Evolutionary conservation across 306 rosid species (phyloP).

Genomic region (Adenanthera pavonina): DNA sequence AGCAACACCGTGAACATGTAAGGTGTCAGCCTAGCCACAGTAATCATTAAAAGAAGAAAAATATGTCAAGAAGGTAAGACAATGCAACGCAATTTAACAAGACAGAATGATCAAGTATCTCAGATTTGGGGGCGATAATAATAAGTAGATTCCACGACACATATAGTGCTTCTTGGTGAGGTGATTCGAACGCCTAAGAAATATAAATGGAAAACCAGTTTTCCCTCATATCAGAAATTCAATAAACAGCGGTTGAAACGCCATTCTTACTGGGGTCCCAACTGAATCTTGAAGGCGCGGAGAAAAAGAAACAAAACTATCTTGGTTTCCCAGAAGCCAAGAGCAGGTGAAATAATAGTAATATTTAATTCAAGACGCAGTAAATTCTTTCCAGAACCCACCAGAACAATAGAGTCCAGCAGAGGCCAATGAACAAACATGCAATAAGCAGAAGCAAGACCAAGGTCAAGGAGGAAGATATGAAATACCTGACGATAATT

Average conservation of each 20-base stretch:
- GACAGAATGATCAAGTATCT: not conserved
- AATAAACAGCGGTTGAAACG: not conserved
- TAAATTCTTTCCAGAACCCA: not conserved
- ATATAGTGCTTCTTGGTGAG: not conserved
- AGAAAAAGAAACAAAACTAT: not conserved
- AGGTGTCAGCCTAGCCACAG: slow-evolving; percentile 58
- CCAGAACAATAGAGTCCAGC: not conserved
- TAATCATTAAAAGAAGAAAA: not conserved
- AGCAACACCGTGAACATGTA: slow-evolving; percentile 92
- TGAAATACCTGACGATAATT: slow-evolving; percentile 78
- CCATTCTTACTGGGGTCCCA: not conserved
- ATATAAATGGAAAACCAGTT: not conserved
- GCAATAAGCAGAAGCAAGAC: not conserved
- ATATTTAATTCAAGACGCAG: not conserved
- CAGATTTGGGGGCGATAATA: slow-evolving; percentile 2
- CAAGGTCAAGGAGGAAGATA: not conserved
- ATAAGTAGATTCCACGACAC: not conserved
- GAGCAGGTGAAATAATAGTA: not conserved
- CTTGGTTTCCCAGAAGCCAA: not conserved
- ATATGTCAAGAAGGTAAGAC: not conserved
- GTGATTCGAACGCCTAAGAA: not conserved
- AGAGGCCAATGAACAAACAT: not conserved
- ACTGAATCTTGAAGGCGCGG: not conserved
- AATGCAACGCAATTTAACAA: not conserved
- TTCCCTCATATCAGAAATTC: not conserved